Evolutionary conservation across 306 rosid genomes (phyloP), one percentile per base, ranked within the genome.

Genomic region (Sechiopsis laciniata): DNA sequence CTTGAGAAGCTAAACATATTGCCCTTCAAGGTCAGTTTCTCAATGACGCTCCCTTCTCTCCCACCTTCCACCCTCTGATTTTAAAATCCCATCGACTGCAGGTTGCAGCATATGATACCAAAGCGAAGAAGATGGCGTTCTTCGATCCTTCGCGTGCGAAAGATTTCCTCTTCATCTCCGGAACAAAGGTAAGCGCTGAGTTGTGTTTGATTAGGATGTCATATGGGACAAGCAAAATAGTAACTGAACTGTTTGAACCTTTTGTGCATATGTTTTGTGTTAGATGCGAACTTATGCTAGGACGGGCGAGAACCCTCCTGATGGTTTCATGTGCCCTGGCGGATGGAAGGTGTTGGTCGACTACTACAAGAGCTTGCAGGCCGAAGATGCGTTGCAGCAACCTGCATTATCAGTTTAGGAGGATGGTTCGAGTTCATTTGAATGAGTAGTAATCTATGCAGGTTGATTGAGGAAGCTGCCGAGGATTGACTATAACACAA

Each of bases 71-170:
- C 73, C 51, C 55, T 15, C 52, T 37, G 3, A 17, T 37, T 40
- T 10, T 37, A 64, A 64, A 16, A 4, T 42, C 72, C 78, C 68
- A 42, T 75, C 11, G 60, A 80, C 66, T 72, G 76, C 89, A 95
- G 99, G 99, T 95, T 10, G 99, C 99, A 71, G 99, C 99, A 53
- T 95, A 95, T 74, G 96, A 95, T 83, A 95, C 86, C 1, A 69
- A 63, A 69, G 89, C 58, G 3, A 88, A 79, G 77, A 89, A 89
- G 88, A 95, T 95, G 99, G 97, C 96, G 37, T 95, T 95, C 85
- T 95, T 95, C 56, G 95, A 95, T 46, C 97, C 99, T 52, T 60
- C 85, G 14, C 97, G 97, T 0, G 75, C 96, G 8, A 75, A 89
- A 81, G 96, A 95, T 69, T 95, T 95, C 80, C 92, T 95, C 81